These are phyloP conservation scores for Rhizomucor pusillus DNA, from an alignment of 371 early-diverging fungal genomes.

Conservation along the genomic window DNA sequence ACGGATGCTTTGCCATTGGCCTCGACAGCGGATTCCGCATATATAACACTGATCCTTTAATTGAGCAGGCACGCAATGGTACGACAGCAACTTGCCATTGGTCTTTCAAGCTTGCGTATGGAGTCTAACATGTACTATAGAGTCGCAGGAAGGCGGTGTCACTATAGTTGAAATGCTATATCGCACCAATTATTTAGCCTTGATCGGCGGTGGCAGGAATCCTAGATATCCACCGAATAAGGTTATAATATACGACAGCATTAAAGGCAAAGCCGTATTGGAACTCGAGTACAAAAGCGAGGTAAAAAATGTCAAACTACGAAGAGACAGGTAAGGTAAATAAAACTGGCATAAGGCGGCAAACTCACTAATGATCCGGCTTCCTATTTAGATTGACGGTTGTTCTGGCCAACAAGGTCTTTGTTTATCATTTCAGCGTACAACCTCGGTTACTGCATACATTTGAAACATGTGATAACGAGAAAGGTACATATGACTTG, in stretches of 20 bases:
- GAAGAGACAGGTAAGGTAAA: constrained; percentile 68
- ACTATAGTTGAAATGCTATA: constrained; percentile 95
- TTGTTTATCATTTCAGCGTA: constrained; percentile 77
- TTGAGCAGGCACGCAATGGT: constrained; percentile 81
- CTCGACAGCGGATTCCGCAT: constrained; percentile 87
- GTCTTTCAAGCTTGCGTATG: background rate
- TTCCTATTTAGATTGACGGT: constrained; percentile 67
- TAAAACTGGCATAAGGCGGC: constrained; percentile 1
- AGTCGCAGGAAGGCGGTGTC: constrained; percentile 85
- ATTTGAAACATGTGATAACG: constrained; percentile 85
- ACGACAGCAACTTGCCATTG: constrained; percentile 3
- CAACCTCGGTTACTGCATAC: constrained; percentile 73
- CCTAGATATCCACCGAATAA: constrained; percentile 88
- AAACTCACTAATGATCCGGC: too few species aligned
- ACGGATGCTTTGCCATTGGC: constrained; percentile 93
- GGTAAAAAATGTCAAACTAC: constrained; percentile 78
- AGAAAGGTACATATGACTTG: constrained; percentile 51
- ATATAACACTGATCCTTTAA: constrained; percentile 91
- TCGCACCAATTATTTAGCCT: constrained; percentile 87
- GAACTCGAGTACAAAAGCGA: constrained; percentile 82
- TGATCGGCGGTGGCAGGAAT: constrained; percentile 94
- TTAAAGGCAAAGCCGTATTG: constrained; percentile 65
- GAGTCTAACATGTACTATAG: constrained; percentile 29
- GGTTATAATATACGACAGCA: constrained; percentile 88
- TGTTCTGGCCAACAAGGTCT: constrained; percentile 74